Percentiles rank a stretch among this genome's conserved stretches.
phyloP scores from a whole-genome alignment of 2,329 filamentous ascomycete species.

The Aspergillus fumigatus region DNA sequence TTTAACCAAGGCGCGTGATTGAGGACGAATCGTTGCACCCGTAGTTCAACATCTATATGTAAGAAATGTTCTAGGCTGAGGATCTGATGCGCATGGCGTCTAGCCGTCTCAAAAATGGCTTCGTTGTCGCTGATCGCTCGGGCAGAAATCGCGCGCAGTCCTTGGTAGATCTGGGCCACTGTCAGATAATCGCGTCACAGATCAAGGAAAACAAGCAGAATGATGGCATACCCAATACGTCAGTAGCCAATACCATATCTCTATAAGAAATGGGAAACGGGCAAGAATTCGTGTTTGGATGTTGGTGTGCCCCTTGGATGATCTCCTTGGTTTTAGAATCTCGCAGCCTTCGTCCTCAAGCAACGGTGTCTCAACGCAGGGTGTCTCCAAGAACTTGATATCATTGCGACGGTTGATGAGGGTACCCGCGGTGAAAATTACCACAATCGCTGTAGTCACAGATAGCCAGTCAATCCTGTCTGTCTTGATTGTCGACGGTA shows the following conservation, averaged over 20 bases:
- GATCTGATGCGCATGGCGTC: conserved; percentile 39
- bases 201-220: neutral
- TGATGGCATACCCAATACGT: conserved; percentile 26
- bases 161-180: conserved; percentile 39
- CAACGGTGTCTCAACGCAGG: conserved; percentile 11
- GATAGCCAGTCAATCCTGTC: neutral
- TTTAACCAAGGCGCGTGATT: conserved; percentile 34
- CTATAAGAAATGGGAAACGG: conserved; percentile 27
- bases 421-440: conserved; percentile 10
- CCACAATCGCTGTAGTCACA: conserved; percentile 8
- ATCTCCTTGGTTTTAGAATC: conserved; percentile 1
- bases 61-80: conserved; percentile 37
- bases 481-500: neutral
- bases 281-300: conserved; percentile 21
- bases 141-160: conserved; percentile 42
- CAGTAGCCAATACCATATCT: conserved; percentile 32
- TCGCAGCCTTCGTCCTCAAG: conserved; percentile 4
- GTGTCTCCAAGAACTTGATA: conserved; percentile 2
- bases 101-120: conserved; percentile 35
- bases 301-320: conserved; percentile 4
- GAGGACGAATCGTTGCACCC: conserved; percentile 40
- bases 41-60: conserved; percentile 39
- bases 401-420: conserved; percentile 12
- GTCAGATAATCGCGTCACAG: neutral
- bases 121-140: conserved; percentile 38